Conservation (phyloP, 768 basidiomycete genomes). For the Lenzites betulinus region DNA sequence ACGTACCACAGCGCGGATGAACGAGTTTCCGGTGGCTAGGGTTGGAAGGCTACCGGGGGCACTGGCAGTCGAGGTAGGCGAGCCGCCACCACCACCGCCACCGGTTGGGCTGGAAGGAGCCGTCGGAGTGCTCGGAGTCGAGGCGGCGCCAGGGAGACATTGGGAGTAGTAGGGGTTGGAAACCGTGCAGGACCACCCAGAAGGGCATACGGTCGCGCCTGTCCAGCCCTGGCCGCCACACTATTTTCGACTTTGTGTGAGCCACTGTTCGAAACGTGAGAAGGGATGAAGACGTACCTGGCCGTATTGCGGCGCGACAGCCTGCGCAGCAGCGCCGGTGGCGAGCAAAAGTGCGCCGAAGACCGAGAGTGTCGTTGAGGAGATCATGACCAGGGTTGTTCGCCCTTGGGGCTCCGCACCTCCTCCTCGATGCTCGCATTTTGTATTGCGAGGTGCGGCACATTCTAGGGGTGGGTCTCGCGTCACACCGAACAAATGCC, state of each 20-base stretch:
- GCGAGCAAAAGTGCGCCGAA: constrained; percentile 22
- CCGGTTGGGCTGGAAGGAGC: constrained; percentile 15
- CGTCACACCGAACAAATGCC: constrained; percentile 16
- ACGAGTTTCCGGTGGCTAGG: constrained; percentile 50
- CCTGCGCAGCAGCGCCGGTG: constrained; percentile 24
- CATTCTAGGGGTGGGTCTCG: background rate
- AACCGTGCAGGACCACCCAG: constrained; percentile 47
- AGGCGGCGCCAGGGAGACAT: constrained; percentile 49
- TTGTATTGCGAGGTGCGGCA: background rate
- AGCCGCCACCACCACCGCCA: constrained; percentile 21
- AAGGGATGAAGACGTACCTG: constrained; percentile 19
- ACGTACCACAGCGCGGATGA: constrained; percentile 59
- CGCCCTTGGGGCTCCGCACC: background rate
- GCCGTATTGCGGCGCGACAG: constrained; percentile 29
- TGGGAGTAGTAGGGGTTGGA: constrained; percentile 54
- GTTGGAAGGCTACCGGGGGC: constrained; percentile 39
- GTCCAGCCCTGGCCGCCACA: constrained; percentile 56
- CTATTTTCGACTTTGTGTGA: constrained; percentile 28
- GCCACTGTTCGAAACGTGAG: background rate
- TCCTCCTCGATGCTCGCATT: background rate
- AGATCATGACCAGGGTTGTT: constrained; percentile 12
- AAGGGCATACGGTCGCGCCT: constrained; percentile 51
- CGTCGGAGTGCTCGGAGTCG: constrained; percentile 29
- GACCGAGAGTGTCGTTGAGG: constrained; percentile 17
- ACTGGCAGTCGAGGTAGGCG: constrained; percentile 27